Evolutionary conservation across 768 basidiomycete species (phyloP), one percentile per base, ranked within the genome.

Genomic region (Trametopsis cervina): DNA sequence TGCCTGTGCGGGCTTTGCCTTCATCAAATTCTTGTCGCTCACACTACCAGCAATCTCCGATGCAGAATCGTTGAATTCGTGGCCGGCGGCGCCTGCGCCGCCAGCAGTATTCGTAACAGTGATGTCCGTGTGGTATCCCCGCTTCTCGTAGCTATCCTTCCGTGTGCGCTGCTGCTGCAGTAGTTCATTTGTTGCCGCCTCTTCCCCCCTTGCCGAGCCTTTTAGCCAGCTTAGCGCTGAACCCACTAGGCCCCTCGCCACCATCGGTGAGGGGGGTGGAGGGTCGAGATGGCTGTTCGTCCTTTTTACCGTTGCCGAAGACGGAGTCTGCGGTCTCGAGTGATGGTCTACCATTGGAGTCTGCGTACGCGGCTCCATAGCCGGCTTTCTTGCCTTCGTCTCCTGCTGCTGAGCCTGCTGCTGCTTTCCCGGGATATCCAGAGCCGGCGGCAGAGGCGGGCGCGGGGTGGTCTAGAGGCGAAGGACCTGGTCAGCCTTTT

Each of bases 351-450:
- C 35, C n/a, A n/a, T 46, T 46, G 44, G 15, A 7, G 41, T 33
- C 25, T 27, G 43, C 10, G n/a, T 37, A n/a, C 13, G 35, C 26
- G 4, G 22, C 33, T 3, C 17, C 26, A 29, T 45, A 44, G n/a
- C 17, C 49, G 38, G 15, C 49, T 40, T 44, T 29, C 23, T 50
- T 50, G 26, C 40, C 36, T n/a, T 42, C 49, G 33, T 20, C 37
- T 3, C 23, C 40, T n/a, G n/a, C n/a, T n/a, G n/a, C n/a, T n/a
- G n/a, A n/a, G n/a, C n/a, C n/a, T n/a, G n/a, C n/a, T 33, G 29
- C 29, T 33, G 29, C 29, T 33, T 33, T 33, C 29, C 29, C 29
- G 29, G 29, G 29, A 27, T 29, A 20, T 21, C 18, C 33, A 13
- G 47, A n/a, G n/a, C n/a, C 2, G n/a, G 11, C 35, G 42, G 25